Base-by-base conservation (phyloP, 2,329 filamentous ascomycete species). In the Paecilomyces sp. region DNA sequence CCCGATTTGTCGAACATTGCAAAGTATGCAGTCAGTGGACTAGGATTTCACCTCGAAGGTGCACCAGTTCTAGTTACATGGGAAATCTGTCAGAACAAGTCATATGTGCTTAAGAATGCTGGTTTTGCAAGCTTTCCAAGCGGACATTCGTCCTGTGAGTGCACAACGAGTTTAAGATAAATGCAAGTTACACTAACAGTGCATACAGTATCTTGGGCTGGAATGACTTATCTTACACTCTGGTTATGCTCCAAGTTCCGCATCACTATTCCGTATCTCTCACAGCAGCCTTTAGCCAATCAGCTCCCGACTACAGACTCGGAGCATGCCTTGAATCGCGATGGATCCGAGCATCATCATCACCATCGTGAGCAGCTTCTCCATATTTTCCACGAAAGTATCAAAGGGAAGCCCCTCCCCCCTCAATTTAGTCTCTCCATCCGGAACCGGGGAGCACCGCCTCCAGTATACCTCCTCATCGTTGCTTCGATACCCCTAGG, bases 51-150 rank as follows among this genome's bases (percentile, higher is more conserved):
- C 66, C 70, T 85, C 13, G 77, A 79, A 22, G 79, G 80, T 24
- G 82, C 83, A 1, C 88, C 88, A 65, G 83, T 85, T 57, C 79
- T 96, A 15, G 91, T 96, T 53, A 85, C 83, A n/a, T 86, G 85
- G 58, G 78, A 77, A 22, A 96, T 97, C 60, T 97, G 93, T 81
- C 80, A 75, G 57, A 86, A 89, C 64, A 80, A 65, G 31, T 63
- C 80, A 0, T 83, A 92, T 71, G 73, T 73, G 15, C 70, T 80
- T 54, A 80, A 91, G 55, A 78, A 91, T 57, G 91, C 96, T 69
- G 92, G 90, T 1, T 97, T 96, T 76, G 84, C 89, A 54, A 92
- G 89, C 67, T 97, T 92, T 66, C 89, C 89, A 0, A 90, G 87
- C 58, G 90, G 90, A 0, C 90, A 93, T 76, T 78, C 88, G 25